Conservation (phyloP, 208 protist species). For the Acanthamoeba royreba region DNA sequence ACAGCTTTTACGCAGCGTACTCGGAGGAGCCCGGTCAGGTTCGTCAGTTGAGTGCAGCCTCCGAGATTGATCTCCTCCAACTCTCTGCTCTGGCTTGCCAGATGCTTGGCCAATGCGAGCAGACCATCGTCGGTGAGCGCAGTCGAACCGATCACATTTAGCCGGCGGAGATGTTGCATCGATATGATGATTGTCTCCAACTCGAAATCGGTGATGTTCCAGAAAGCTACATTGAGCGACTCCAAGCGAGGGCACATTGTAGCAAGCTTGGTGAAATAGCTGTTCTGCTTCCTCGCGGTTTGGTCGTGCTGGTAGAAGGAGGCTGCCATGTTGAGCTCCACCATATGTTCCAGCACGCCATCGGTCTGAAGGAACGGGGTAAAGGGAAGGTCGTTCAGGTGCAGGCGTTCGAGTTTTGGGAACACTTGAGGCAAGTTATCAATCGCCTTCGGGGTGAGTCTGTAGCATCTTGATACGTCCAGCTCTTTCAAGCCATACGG, state of each 20-base stretch:
- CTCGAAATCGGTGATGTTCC: not conserved
- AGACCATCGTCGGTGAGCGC: not conserved
- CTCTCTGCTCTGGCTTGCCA: not conserved
- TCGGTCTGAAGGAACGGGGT: not conserved
- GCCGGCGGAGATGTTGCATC: not conserved
- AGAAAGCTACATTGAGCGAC: not conserved
- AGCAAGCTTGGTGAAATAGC: not conserved
- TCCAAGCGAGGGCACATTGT: not conserved
- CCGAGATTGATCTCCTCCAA: not conserved
- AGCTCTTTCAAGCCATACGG: not conserved
- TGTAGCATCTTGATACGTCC: not conserved
- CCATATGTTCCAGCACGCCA: not conserved
- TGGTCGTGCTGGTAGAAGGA: not conserved
- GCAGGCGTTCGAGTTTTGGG: not conserved
- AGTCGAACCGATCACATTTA: not conserved
- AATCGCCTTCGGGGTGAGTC: not conserved
- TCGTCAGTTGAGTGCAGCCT: not conserved
- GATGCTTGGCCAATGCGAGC: not conserved
- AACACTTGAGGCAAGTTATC: not conserved
- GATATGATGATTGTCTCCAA: not conserved
- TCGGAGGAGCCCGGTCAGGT: not conserved
- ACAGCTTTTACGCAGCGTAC: not conserved
- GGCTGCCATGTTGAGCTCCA: conserved; percentile 8
- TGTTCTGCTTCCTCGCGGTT: not conserved
- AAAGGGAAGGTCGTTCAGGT: not conserved